Evolutionary conservation across 306 rosid species (phyloP), one percentile per base, ranked within the genome.

Genomic region (Rosa multiflora): DNA sequence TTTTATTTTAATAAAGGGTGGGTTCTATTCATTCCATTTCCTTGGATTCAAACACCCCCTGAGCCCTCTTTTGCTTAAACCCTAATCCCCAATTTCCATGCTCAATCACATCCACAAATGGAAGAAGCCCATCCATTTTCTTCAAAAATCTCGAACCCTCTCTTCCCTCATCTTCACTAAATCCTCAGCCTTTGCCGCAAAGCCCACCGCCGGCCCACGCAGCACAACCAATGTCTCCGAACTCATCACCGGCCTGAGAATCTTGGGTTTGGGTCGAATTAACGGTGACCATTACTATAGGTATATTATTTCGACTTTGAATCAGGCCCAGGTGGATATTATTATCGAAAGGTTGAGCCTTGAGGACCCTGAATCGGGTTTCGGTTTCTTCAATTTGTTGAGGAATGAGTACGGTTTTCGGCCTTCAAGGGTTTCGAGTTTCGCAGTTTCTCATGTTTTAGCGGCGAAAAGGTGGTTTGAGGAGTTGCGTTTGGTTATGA

Each of bases 351-450:
- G 55, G 32, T 70, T 88, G 83, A 85, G 73, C 47, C 56, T 67
- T 69, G 83, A 76, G 72, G 78, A 80, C 74, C 77, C 89, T 55
- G 87, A 81, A 5, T 79, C 55, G 44, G 89, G 87, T n/a, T 43
- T 85, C 70, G 79, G 56, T 21, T 88, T 88, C 77, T 88, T 85
- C 82, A 69, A 81, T 23, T 58, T 84, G 17, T 73, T 88, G 72
- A 85, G 77, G 46, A 77, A 79, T 58, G 78, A 62, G 71, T 79
- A 76, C 18, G 83, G 75, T 20, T 85, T 85, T 83, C 82, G 81
- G 78, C 91, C 81, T 79, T 85, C 89, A 1, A 52, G 75, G 53
- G 64, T 64, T 78, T 83, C 82, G 3, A 69, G 46, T 69, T 29
- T 76, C n/a, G 52, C 75, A n/a, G 77, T 84, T 67, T 72, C 83